These are phyloP conservation scores for Phytophthora crassamura DNA, from an alignment of 352 stramenopile species.

Conservation along the genomic window DNA sequence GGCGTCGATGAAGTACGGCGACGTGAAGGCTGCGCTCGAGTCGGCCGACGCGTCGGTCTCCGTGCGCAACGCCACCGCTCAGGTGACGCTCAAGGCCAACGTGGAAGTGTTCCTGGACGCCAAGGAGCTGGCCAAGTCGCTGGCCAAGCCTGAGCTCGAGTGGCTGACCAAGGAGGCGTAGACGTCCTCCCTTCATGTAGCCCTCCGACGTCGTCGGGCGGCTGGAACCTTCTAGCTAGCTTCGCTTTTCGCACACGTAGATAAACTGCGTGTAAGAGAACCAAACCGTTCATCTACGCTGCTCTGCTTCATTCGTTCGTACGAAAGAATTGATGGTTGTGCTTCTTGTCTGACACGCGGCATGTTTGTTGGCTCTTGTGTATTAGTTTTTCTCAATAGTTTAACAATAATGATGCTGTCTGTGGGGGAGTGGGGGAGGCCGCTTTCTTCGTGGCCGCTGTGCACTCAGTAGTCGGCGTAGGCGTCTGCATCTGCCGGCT, in stretches of 20 bases:
- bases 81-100: constrained; percentile 59
- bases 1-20: constrained; percentile 81
- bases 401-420: constrained; percentile 39
- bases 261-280: constrained; percentile 25
- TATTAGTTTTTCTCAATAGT: constrained; percentile 42
- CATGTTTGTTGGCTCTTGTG: constrained; percentile 22
- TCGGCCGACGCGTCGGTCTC: constrained; percentile 41
- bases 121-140: constrained; percentile 61
- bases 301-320: neutral
- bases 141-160: constrained; percentile 44
- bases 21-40: constrained; percentile 68
- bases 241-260: neutral
- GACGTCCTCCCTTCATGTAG: constrained; percentile 2
- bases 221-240: neutral
- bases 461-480: constrained; percentile 43
- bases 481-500: constrained; percentile 33
- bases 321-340: neutral
- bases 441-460: neutral
- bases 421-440: constrained; percentile 3
- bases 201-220: neutral
- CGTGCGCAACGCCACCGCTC: constrained; percentile 51
- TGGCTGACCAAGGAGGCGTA: constrained; percentile 54
- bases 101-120: constrained; percentile 81
- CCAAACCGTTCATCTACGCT: neutral
- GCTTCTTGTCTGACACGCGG: constrained; percentile 17